Base-by-base conservation (phyloP, 306 rosid genomes). In the Amphicarpaea edgeworthii region DNA sequence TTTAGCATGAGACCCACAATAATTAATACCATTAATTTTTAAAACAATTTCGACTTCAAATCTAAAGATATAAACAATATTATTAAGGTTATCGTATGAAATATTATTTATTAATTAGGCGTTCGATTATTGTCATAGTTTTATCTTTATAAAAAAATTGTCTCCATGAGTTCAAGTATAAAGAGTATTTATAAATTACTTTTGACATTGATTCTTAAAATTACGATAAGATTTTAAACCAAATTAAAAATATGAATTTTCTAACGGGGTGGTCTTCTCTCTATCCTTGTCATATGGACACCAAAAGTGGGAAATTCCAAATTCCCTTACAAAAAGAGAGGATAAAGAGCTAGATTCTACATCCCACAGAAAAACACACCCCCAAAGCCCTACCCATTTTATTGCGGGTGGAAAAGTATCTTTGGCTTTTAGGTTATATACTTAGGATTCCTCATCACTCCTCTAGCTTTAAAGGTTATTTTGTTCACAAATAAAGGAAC, bases 361-460 rank as follows among this genome's bases (percentile, higher is more conserved):
- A 81, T 57, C 81, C 65, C 37, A 58, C 58, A 32, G 38, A 69
- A 77, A 77, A 14, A 14, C 12, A 14, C n/a, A 28, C 30, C 80
- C 75, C 53, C 47, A 45, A 80, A 77, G 49, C 73, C 76, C 72
- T 69, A 75, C 85, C 85, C 85, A 86, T 81, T 77, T 59, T 66
- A 74, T 47, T 26, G n/a, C 43, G 64, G 23, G 69, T 24, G 23
- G 63, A 80, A 87, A 89, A 80, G 88, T 85, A 83, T 64, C 38
- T 84, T 88, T 89, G 88, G 91, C 88, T 80, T 93, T 84, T 80
- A 80, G 79, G 78, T 68, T 83, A 73, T 83, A 74, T 75, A 81
- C 97, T 88, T 91, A 73, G 97, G 98, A 91, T 88, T 87, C 97
- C 93, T 82, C 74, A 51, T 82, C 74, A 51, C 55, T 21, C 30